Evolutionary conservation across 164 flowering plant genomes (phyloP), one percentile per base, ranked within the genome.

Genomic region (Umbellularia californica): DNA sequence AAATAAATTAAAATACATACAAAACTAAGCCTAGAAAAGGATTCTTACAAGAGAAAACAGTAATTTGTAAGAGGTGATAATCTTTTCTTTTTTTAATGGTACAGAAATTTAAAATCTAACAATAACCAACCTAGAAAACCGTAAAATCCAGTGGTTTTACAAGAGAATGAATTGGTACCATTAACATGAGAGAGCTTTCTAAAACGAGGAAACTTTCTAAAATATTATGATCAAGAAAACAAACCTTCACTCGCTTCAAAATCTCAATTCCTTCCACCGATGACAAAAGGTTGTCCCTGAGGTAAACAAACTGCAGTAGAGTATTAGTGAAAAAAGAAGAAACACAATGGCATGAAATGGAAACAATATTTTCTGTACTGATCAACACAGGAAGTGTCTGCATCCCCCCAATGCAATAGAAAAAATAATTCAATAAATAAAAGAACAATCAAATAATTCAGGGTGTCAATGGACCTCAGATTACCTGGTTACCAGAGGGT

Each of bases 281-380:
- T 15, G 97, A 86, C 79, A 96, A 81, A 65, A 94, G 92, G 81
- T 96, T 96, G 86, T 96, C 99, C 83, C 99, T 91, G 80, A 96
- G 98, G 85, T 96, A 96, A 80, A 96, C 97, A 85, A 96, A 96
- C 99, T 96, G 92, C 83, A 77, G n/a, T 24, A 68, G 65, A 74
- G 6, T n/a, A 3, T n/a, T 69, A 69, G 51, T 19, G 3, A 27
- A 13, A 35, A 30, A 67, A 28, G 28, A 67, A 17, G 41, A 19
- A 30, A 55, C 20, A 15, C 17, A 55, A 7, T 15, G 60, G 60
- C 20, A 55, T 55, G 12, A 15, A 14, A 12, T 55, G 60, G 20
- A 55, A 55, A 3, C 47, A 41, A 41, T 41, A 41, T 5, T 41
- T 41, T 6, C 47, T 41, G 47, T 10, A 41, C 47, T 41, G 47